Base-by-base conservation (phyloP, 2,329 filamentous ascomycete species). In the Penicillium sp. region DNA sequence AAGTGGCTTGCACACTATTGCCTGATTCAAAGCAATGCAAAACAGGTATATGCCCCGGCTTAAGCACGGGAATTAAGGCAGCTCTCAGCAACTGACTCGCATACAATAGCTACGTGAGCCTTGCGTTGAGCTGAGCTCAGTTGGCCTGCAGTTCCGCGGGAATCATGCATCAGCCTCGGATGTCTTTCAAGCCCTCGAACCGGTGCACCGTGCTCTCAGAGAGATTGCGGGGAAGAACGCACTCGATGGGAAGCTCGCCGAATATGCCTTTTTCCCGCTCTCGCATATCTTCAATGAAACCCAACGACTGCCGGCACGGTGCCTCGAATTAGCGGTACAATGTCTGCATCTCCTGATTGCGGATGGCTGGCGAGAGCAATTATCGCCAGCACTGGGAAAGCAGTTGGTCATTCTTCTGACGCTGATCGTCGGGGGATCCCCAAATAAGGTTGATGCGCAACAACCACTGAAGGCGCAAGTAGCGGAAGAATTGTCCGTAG, bases 251-350 rank as follows among this genome's bases (percentile, higher is more conserved):
- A 94, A 92, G 73, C 79, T 98, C 18, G 92, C 93, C 14, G 93
- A 97, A 78, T 99, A 98, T 80, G 85, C 90, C 70, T 98, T 98
- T 80, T 96, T 97, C 62, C 95, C 95, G 0, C 80, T 99, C 0
- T 92, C 91, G 0, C 89, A 95, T 66, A 86, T 98, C 40, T 88
- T 99, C 68, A 88, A 91, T 59, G 84, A 87, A 62, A 89, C 91
- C 65, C 85, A 89, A 62, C 82, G 84, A 50, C 86, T 93, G 55
- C 87, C 93, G 0, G 84, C 90, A 49, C 83, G 84, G 54, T 77
- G 74, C 41, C 78, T 95, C 7, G 95, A 99, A 73, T 77, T 90
- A 44, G 88, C 89, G 33, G 81, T 97, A 47, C 86, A 87, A 71
- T 94, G 90, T 66, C 79, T 97, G 36, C 83, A 85, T 11, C 78